phyloP scores from a whole-genome alignment of 208 protist species.

The Trypanosoma melophagium region DNA sequence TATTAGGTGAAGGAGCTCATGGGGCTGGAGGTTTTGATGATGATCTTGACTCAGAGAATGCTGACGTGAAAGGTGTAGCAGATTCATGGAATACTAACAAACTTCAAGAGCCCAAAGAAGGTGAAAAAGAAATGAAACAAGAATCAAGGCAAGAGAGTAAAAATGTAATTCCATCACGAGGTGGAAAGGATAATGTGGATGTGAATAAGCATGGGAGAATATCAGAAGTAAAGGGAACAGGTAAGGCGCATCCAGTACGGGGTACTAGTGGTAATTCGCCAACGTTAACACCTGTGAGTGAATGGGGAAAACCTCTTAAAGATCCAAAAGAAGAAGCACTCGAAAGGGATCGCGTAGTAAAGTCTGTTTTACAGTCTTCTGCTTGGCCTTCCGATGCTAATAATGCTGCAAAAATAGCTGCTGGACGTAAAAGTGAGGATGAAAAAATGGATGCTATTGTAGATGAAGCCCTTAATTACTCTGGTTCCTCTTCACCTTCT shows the following conservation, averaged over 20 bases:
- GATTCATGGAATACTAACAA: background rate
- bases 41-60: background rate
- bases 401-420: background rate
- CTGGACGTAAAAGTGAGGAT: background rate
- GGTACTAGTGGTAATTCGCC: background rate
- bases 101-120: background rate
- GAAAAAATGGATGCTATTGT: background rate
- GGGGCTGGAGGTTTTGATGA: background rate
- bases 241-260: background rate
- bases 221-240: background rate
- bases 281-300: conserved; percentile 31
- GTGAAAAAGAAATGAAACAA: background rate
- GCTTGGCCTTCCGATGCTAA: conserved; percentile 7
- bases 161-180: too few relatives aligned
- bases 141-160: background rate
- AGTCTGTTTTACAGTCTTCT: conserved; percentile 48
- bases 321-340: conserved; percentile 54
- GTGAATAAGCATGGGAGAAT: background rate
- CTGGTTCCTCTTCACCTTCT: background rate
- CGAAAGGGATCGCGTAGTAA: conserved; percentile 70
- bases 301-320: conserved; percentile 47
- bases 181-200: too few relatives aligned
- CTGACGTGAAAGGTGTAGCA: background rate
- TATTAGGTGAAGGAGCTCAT: background rate
- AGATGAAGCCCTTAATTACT: background rate